Percentiles rank a stretch among this genome's conserved stretches.
phyloP scores from a whole-genome alignment of 2,329 filamentous ascomycete species.

The Claviceps spartinae region DNA sequence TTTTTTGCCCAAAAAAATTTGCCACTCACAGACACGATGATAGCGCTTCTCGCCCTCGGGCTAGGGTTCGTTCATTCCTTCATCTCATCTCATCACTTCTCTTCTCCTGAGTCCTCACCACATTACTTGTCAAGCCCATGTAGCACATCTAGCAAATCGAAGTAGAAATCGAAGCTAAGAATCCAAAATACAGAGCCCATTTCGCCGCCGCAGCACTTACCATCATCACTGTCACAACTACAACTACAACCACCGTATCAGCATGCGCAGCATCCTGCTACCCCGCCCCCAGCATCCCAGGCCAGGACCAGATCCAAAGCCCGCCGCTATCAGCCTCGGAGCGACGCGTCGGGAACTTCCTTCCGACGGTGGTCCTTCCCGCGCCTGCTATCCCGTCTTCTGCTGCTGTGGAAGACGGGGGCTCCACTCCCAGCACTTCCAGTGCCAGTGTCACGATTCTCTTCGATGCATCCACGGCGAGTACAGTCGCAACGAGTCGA shows the following conservation, averaged over 20 bases:
- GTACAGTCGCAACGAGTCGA: background rate
- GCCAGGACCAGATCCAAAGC: too few species aligned
- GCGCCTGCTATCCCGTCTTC: background rate
- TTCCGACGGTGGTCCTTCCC: background rate
- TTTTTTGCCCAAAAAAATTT: background rate
- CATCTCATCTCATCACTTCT: background rate
- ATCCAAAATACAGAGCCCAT: slow-evolving; percentile 9
- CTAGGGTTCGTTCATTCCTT: background rate
- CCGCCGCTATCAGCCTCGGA: too few species aligned
- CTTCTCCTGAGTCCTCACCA: background rate
- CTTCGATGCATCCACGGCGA: background rate
- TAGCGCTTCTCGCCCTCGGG: background rate
- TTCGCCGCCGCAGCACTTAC: slow-evolving; percentile 11
- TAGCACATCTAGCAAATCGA: too few species aligned
- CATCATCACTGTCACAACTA: slow-evolving; percentile 16
- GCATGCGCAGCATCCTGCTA: slow-evolving; percentile 16
- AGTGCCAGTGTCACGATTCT: background rate
- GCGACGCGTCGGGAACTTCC: too few species aligned
- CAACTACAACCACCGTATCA: slow-evolving; percentile 16
- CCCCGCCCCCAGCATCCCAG: slow-evolving; percentile 1
- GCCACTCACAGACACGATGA: background rate
- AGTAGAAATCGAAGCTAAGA: background rate
- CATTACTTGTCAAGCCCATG: too few species aligned
- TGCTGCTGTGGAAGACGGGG: background rate
- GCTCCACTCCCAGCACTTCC: too few species aligned